Evolutionary conservation across 2,329 filamentous ascomycete genomes (phyloP).

Genomic region (Emmonsia crescens): DNA sequence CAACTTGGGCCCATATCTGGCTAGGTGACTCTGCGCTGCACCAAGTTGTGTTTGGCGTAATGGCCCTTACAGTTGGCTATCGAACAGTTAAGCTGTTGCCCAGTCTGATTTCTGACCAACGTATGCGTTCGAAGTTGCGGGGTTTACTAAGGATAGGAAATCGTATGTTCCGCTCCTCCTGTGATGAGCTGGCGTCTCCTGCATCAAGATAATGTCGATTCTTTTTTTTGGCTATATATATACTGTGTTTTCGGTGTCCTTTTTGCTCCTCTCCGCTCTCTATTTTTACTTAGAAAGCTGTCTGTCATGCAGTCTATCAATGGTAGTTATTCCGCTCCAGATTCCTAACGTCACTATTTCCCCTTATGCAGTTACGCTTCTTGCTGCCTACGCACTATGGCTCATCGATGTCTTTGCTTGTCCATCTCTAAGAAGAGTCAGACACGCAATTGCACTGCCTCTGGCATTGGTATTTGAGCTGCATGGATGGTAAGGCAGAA

Average conservation of each 20-base stretch:
- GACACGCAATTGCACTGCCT: slow-evolving; percentile 14
- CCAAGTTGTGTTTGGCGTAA: slow-evolving; percentile 9
- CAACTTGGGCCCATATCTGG: slow-evolving; percentile 10
- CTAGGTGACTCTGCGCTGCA: slow-evolving; percentile 8
- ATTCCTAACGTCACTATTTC: neutral
- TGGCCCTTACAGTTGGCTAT: slow-evolving; percentile 8
- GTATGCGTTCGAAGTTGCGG: slow-evolving; percentile 7
- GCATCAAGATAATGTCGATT: too few species aligned
- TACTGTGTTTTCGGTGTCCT: too few species aligned
- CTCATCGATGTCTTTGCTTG: slow-evolving; percentile 18
- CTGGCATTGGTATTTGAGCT: slow-evolving; percentile 18
- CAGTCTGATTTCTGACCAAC: slow-evolving; percentile 2
- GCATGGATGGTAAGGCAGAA: slow-evolving; percentile 17
- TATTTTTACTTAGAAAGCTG: too few species aligned
- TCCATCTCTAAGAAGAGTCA: slow-evolving; percentile 11
- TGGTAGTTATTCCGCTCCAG: neutral
- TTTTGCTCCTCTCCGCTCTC: too few species aligned
- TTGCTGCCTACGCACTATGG: slow-evolving; percentile 13
- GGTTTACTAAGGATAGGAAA: slow-evolving; percentile 1
- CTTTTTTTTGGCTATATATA: too few species aligned
- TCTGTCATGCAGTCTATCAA: neutral
- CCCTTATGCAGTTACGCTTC: slow-evolving; percentile 4
- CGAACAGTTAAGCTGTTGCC: slow-evolving; percentile 5
- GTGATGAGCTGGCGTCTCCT: neutral
- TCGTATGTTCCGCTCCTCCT: neutral